Percentiles rank a stretch among this genome's conserved stretches.
These are phyloP conservation scores for Solidago caesia DNA, from an alignment of 129 eudicot genomes.

Conservation along the genomic window DNA sequence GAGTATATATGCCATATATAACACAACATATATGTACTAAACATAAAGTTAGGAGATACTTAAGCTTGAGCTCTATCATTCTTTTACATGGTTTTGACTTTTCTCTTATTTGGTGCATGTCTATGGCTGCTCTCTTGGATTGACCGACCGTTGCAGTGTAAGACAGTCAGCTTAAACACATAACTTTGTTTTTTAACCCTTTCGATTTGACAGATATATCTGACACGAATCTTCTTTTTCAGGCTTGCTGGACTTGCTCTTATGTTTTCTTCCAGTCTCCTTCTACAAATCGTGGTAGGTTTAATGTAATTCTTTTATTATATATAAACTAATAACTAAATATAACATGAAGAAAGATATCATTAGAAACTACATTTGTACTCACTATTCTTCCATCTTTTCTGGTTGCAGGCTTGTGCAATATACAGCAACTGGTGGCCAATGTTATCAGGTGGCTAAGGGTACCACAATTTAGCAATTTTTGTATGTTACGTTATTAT, in stretches of 20 bases:
- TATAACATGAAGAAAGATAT: neutral
- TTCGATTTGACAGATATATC: conserved; percentile 7
- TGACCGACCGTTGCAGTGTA: conserved; percentile 38
- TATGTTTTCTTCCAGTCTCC: conserved; percentile 89
- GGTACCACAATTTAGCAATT: neutral
- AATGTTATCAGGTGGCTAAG: conserved; percentile 77
- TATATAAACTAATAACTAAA: neutral
- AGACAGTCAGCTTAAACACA: conserved; percentile 10
- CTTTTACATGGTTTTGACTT: conserved; percentile 20
- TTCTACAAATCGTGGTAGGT: conserved; percentile 81
- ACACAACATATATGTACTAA: conserved; percentile 3
- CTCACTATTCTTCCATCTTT: conserved; percentile 13
- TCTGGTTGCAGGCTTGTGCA: conserved; percentile 80
- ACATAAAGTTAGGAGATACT: conserved; percentile 8
- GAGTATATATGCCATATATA: neutral
- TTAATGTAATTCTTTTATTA: neutral
- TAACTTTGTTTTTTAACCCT: neutral
- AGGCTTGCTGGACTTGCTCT: conserved; percentile 98
- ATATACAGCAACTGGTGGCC: conserved; percentile 97
- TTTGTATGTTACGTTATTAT: conserved; percentile 6
- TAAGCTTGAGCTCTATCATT: conserved; percentile 13
- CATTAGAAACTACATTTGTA: conserved; percentile 1
- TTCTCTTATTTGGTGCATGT: conserved; percentile 30
- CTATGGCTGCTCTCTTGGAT: conserved; percentile 28
- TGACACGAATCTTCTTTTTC: conserved; percentile 18